These are phyloP conservation scores for Neonectria hederae DNA, from an alignment of 2,329 filamentous ascomycete species.

Conservation along the genomic window DNA sequence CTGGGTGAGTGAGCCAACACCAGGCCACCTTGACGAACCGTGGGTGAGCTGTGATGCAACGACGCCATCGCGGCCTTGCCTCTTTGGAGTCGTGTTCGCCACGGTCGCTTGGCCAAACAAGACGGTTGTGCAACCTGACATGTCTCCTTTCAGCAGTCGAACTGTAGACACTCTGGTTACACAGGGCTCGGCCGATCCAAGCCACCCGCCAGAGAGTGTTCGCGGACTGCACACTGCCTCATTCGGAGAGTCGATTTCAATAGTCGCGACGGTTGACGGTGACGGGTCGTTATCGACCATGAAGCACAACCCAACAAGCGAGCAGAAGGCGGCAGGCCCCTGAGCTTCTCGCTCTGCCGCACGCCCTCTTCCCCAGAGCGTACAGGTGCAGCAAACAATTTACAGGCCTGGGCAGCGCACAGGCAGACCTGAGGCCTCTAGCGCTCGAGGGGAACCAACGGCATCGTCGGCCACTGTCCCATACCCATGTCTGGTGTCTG, in stretches of 20 bases:
- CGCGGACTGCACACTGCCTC: constrained; percentile 1
- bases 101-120: constrained; percentile 23
- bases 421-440: constrained; percentile 24
- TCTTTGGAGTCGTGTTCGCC: constrained; percentile 28
- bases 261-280: constrained; percentile 26
- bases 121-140: constrained; percentile 31
- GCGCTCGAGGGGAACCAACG: constrained; percentile 5
- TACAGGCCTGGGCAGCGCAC: constrained; percentile 29
- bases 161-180: constrained; percentile 22
- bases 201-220: constrained; percentile 17
- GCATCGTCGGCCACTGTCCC: constrained; percentile 16
- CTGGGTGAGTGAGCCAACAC: constrained; percentile 14
- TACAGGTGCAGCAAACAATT: constrained; percentile 38
- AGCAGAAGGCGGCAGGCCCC: constrained; percentile 25
- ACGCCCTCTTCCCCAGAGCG: constrained; percentile 33
- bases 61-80: constrained; percentile 18
- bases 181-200: constrained; percentile 31
- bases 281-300: constrained; percentile 15
- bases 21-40: constrained; percentile 16
- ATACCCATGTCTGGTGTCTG: not conserved
- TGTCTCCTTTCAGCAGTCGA: constrained; percentile 15
- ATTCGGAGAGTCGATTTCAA: constrained; percentile 29
- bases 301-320: constrained; percentile 21
- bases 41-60: constrained; percentile 35
- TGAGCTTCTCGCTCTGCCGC: constrained; percentile 20